Conservation (phyloP, 768 basidiomycete species). For the Tremella fuciformis region DNA sequence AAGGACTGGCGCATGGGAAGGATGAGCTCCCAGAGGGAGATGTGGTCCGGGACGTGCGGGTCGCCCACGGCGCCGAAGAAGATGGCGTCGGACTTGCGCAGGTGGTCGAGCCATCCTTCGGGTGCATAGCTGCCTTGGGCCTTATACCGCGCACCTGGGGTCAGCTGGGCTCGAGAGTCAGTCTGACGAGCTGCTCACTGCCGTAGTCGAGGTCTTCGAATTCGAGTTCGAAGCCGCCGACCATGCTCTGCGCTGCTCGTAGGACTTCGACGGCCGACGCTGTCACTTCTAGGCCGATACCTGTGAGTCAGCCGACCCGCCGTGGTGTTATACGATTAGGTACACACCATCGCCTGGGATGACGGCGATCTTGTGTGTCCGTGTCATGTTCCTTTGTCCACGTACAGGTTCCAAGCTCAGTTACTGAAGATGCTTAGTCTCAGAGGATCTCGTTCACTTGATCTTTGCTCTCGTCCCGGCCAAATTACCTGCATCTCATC, state of each 20-base stretch:
- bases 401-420: too few species aligned
- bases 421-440: too few species aligned
- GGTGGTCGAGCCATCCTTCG: constrained; percentile 36
- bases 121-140: constrained; percentile 58
- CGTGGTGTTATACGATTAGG: too few species aligned
- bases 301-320: too few species aligned
- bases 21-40: constrained; percentile 60
- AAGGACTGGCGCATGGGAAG: constrained; percentile 59
- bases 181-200: constrained; percentile 50
- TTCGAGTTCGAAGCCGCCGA: constrained; percentile 55
- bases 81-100: constrained; percentile 45
- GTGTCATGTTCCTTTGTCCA: too few species aligned
- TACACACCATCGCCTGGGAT: constrained; percentile 52
- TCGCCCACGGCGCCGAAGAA: constrained; percentile 58
- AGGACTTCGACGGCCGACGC: constrained; percentile 9
- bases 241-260: background rate
- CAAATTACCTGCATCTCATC: too few species aligned
- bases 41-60: constrained; percentile 60
- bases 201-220: constrained; percentile 56
- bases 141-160: constrained; percentile 49
- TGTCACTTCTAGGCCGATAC: constrained; percentile 15
- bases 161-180: constrained; percentile 8
- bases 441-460: too few species aligned
- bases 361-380: constrained; percentile 28
- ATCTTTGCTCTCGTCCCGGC: too few species aligned